phyloP scores from a whole-genome alignment of 768 basidiomycete genomes.

The Hydnum rufescens region DNA sequence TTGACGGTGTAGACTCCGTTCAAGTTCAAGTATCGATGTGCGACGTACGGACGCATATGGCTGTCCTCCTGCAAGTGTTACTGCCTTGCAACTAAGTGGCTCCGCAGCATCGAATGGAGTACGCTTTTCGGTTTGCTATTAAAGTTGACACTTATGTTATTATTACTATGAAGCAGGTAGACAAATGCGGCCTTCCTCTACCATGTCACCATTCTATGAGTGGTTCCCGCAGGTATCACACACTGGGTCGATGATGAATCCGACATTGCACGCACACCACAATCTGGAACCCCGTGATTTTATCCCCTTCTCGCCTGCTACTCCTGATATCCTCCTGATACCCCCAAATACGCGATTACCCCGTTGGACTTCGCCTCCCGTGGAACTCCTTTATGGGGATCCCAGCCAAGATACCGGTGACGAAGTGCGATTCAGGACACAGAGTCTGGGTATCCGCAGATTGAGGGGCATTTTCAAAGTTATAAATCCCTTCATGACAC shows the following conservation, averaged over 20 bases:
- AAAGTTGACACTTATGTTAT: no score
- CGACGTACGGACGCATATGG: conserved; percentile 50
- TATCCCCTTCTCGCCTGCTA: background rate
- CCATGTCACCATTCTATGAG: conserved; percentile 57
- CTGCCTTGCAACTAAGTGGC: conserved; percentile 59
- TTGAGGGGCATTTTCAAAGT: conserved; percentile 79
- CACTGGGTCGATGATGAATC: no score
- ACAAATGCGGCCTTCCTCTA: conserved; percentile 67
- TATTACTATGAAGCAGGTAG: conserved; percentile 74
- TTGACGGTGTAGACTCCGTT: no score
- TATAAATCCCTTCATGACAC: conserved; percentile 86
- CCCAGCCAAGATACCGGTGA: conserved; percentile 73
- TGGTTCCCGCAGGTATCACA: conserved; percentile 52
- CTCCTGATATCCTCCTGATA: conserved; percentile 14
- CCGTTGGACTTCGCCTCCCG: conserved; percentile 16
- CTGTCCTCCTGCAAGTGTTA: conserved; percentile 27
- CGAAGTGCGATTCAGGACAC: conserved; percentile 92
- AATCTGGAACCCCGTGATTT: background rate
- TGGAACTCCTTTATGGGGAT: conserved; percentile 69
- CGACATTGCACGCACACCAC: no score
- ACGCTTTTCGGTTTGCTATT: conserved; percentile 21
- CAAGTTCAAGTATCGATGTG: conserved; percentile 78
- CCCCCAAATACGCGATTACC: conserved; percentile 19
- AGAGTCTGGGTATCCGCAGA: conserved; percentile 78
- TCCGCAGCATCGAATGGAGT: conserved; percentile 78